Base-by-base conservation (phyloP, 108 stramenopile genomes). In the Nannochloropsis granulata region DNA sequence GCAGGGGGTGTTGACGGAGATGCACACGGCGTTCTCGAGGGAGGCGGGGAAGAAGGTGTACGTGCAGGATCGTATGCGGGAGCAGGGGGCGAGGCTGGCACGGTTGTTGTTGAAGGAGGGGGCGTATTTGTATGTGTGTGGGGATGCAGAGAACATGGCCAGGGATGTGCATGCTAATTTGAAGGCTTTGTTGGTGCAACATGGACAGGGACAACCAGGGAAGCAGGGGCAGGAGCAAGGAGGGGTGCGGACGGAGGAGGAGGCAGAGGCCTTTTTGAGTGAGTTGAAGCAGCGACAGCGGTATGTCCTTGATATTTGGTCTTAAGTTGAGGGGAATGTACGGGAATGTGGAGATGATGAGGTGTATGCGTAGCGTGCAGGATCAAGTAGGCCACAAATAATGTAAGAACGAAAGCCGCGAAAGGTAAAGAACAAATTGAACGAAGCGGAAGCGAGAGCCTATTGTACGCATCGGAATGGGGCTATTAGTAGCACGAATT, bases 251-350 rank as follows among this genome's bases (percentile, higher is more conserved):
- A 71, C 21, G 16, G 56, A 71, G 56, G 56, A 71, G n/a, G 56
- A 71, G 56, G 56, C 56, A 11, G 56, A 71, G 56, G 56, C 56
- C 9, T 71, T 84, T 24, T 78, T 84, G 84, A 34, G 21, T 13
- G 79, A 81, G 9, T 23, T 89, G 81, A 88, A 88, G 45, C 85
- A 88, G 0, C 85, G 87, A 43, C 85, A 86, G 78, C 88, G 88
- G 10, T 89, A 88, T 81, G 88, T 89, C n/a, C 82, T 89, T 34
- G 88, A 89, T 82, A 86, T 89, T 10, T 89, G 88, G 88, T 88
- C 88, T n/a, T 89, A 78, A 88, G n/a, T 16, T n/a, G 56, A 71
- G 16, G 56, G 7, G 56, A 11, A n/a, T 2, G n/a, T 16, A n/a
- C 1, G 2, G 56, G n/a, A 71, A 71, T 1, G 56, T 16, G 21